Evolutionary conservation across 768 basidiomycete genomes (phyloP).

Genomic region (Phlebiopsis gigantea): DNA sequence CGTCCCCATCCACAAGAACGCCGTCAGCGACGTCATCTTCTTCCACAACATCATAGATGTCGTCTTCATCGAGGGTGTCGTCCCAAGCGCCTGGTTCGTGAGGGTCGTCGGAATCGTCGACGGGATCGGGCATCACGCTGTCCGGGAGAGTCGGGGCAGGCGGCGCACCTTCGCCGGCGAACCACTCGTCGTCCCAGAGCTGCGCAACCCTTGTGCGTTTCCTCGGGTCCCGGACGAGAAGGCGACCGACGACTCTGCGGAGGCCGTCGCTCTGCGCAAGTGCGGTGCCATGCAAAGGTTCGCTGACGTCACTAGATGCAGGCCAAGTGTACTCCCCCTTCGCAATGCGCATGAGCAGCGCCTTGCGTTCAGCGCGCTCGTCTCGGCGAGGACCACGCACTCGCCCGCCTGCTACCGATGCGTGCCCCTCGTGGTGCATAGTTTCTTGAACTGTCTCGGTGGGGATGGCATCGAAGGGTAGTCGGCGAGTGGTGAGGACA

Average conservation of each 20-base stretch:
- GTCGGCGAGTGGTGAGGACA: slow-evolving; percentile 59
- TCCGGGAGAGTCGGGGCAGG: slow-evolving; percentile 16
- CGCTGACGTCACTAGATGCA: slow-evolving; percentile 7
- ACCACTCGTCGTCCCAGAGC: slow-evolving; percentile 54
- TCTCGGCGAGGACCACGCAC: slow-evolving; percentile 12
- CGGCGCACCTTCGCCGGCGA: slow-evolving; percentile 34
- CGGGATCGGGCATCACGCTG: not conserved
- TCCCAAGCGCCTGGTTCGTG: not conserved
- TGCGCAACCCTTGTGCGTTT: slow-evolving; percentile 58
- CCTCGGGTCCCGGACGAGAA: slow-evolving; percentile 68
- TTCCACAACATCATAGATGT: slow-evolving; percentile 11
- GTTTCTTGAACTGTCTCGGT: slow-evolving; percentile 12
- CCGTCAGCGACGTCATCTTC: slow-evolving; percentile 23
- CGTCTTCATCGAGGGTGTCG: slow-evolving; percentile 15
- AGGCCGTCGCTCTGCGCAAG: slow-evolving; percentile 39
- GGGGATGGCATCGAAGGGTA: slow-evolving; percentile 60
- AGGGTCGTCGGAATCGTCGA: not conserved
- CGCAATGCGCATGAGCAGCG: slow-evolving; percentile 75
- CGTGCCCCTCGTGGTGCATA: slow-evolving; percentile 16
- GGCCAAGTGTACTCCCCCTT: slow-evolving; percentile 79
- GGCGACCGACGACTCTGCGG: slow-evolving; percentile 46
- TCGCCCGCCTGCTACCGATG: slow-evolving; percentile 19
- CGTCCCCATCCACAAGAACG: slow-evolving; percentile 25
- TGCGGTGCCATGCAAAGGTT: slow-evolving; percentile 27
- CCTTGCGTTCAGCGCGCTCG: slow-evolving; percentile 37